These are phyloP conservation scores for Penicillium manginii DNA, from an alignment of 495 filamentous ascomycete genomes.

Conservation along the genomic window DNA sequence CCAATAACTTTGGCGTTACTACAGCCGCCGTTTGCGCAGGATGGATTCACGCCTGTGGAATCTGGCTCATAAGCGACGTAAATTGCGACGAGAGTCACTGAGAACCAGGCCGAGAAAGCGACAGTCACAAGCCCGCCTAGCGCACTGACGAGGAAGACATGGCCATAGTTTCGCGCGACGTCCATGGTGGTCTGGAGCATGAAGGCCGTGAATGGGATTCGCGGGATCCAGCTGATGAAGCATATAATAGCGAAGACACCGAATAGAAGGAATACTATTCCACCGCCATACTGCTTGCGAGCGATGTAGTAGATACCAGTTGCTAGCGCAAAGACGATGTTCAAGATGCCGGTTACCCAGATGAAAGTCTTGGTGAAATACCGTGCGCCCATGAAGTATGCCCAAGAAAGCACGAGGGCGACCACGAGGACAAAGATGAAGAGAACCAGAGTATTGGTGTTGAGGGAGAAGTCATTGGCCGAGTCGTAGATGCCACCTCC, in stretches of 20 bases:
- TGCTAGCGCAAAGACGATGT: slow-evolving; percentile 68
- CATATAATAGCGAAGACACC: slow-evolving; percentile 78
- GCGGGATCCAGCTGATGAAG: slow-evolving; percentile 80
- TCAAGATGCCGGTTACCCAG: slow-evolving; percentile 77
- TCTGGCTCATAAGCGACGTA: slow-evolving; percentile 80
- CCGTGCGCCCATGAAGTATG: slow-evolving; percentile 76
- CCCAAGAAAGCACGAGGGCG: slow-evolving; percentile 73
- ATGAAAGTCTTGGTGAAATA: slow-evolving; percentile 88
- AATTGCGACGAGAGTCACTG: slow-evolving; percentile 62
- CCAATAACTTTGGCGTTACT: slow-evolving; percentile 78
- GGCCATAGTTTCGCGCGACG: slow-evolving; percentile 77
- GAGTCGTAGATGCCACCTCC: slow-evolving; percentile 76
- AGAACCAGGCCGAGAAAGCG: slow-evolving; percentile 71
- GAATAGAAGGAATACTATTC: slow-evolving; percentile 84
- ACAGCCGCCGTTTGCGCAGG: slow-evolving; percentile 74
- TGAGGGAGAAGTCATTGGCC: slow-evolving; percentile 63
- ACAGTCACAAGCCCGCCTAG: slow-evolving; percentile 75
- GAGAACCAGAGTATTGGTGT: slow-evolving; percentile 83
- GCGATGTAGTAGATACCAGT: slow-evolving; percentile 71
- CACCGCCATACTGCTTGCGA: slow-evolving; percentile 74
- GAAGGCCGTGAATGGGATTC: slow-evolving; percentile 86
- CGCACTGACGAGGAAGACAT: slow-evolving; percentile 84
- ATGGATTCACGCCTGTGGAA: slow-evolving; percentile 53
- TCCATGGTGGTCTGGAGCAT: slow-evolving; percentile 91
- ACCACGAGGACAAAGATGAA: slow-evolving; percentile 76